Base-by-base conservation (phyloP, 495 filamentous ascomycete species). In the Aspergillus avenaceus region DNA sequence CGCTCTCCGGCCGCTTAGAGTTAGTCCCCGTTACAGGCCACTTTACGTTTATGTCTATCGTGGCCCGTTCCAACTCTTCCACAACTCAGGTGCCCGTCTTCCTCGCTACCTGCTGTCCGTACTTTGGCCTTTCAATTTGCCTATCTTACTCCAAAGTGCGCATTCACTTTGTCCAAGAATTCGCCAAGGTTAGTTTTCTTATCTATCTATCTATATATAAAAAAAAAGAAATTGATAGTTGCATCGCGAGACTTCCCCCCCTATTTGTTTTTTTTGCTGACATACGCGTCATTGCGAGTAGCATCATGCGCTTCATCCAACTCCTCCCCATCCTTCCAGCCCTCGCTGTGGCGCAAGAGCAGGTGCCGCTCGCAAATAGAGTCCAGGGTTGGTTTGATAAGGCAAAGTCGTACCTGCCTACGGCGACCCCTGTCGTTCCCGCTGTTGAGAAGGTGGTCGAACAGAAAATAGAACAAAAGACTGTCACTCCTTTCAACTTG, bases 361-460 rank as follows among this genome's bases (percentile, higher is more conserved):
- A 92, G 77, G 70, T 85, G 70, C 82, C 81, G 49, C 81, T 90
- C 57, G 74, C 75, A 42, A 84, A 90, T 41, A 82, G 83, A 53
- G 73, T 84, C 23, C 81, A 85, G 67, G 76, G 76, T 56, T 86
- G 76, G 71, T 76, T 85, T 56, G 77, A 82, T 59, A 79, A 83
- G 58, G 73, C 80, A 40, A 76, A 79, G 50, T 74, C 77, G 25
- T 80, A 77, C 60, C 70, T 89, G 52, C 79, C 84, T 28, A 76
- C 73, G 28, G 71, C 76, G 28, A 75, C 72, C 28, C 70, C 76
- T 1, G 69, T 69, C 24, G 61, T 67, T 28, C 60, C 72, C 34
- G 76, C 79, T 4, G 56, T 77, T 50, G 72, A 75, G 46, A 72
- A 80, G 60, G 66, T 69, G 50, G 74, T 76, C 16, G 72, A 78